Evolutionary conservation across 1,139 yeast species (phyloP), one percentile per base, ranked within the genome.

Genomic region (Debaryomyces nepalensis): DNA sequence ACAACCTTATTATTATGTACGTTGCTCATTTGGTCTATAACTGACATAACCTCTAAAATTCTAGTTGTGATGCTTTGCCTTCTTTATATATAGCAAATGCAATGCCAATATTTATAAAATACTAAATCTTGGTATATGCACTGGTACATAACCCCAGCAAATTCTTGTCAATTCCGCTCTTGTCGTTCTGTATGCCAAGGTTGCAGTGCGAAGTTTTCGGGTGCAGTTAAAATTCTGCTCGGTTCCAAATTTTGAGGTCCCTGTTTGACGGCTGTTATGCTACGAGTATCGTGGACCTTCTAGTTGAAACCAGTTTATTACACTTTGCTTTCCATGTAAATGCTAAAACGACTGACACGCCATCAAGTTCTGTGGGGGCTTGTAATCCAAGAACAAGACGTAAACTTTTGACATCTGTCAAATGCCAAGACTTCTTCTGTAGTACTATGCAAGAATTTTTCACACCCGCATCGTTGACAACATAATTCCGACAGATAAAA

Each of bases 1-100:
- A 64, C 63, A 16, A 67, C 55, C 46, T 57, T 64, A 43, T 54
- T 55, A 39, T 41, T 39, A 5, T 37, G 37, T 12, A 15, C 12
- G 31, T 35, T 32, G 21, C 29, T 26, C 37, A 37, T 29, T 21
- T 20, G 31, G 39, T 23, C 4, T 10, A 26, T 31, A 44, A 20
- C 40, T 42, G 18, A 42, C 37, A 23, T 45, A 33, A 21, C 37
- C 37, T 19, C 36, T 37, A 31, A 45, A 41, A 10, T 40, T 44
- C 49, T 37, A 40, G 19, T n/a, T 33, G 23, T 5, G 21, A 18
- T 37, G 5, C 19, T 29, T 29, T 16, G 12, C 24, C 12, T 18
- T 23, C 37, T 24, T 26, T 31, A 36, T 35, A 39, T 21, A 24
- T 8, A n/a, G 8, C 21, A 9, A 11, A 8, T 24, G 18, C 14